These are phyloP conservation scores for Fusarium sp. DNA, from an alignment of 2,329 filamentous ascomycete species.

Conservation along the genomic window DNA sequence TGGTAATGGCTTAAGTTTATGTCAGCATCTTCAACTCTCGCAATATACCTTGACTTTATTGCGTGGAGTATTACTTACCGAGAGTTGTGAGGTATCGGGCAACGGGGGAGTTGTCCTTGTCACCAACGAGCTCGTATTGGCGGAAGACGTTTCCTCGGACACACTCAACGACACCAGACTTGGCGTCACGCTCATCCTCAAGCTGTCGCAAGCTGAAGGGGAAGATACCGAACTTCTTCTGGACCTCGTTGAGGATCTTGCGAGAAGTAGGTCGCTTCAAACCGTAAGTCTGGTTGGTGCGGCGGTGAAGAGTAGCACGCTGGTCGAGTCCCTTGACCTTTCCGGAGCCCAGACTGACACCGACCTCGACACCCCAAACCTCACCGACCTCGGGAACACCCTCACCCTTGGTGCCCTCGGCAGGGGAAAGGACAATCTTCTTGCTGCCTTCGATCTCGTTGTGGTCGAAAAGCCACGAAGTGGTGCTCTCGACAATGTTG, in stretches of 20 bases:
- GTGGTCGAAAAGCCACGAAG: slow-evolving; percentile 94
- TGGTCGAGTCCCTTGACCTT: slow-evolving; percentile 95
- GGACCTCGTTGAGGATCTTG: slow-evolving; percentile 91
- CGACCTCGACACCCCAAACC: slow-evolving; percentile 98
- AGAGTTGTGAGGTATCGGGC: slow-evolving; percentile 90
- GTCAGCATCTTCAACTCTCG: slow-evolving; percentile 19
- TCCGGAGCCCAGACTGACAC: slow-evolving; percentile 88
- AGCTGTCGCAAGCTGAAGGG: slow-evolving; percentile 98
- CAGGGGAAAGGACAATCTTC: slow-evolving; percentile 94
- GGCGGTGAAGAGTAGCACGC: slow-evolving; percentile 90
- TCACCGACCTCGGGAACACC: slow-evolving; percentile 89
- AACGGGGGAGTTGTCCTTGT: slow-evolving; percentile 88
- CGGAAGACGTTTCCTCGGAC: slow-evolving; percentile 92
- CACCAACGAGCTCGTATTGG: slow-evolving; percentile 95
- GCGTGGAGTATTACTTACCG: slow-evolving; percentile 71
- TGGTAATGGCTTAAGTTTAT: slow-evolving; percentile 80
- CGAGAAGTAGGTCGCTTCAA: slow-evolving; percentile 95
- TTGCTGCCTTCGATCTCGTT: slow-evolving; percentile 98
- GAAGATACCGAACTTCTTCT: slow-evolving; percentile 98
- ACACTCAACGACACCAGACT: slow-evolving; percentile 94
- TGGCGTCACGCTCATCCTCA: slow-evolving; percentile 96
- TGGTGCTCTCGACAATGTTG: slow-evolving; percentile 96
- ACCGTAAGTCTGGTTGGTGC: slow-evolving; percentile 90
- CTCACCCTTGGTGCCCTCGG: slow-evolving; percentile 90
- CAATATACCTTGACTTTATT: neutral